phyloP scores from a whole-genome alignment of 2,329 filamentous ascomycete species.

The Tricladium varicosporioides region DNA sequence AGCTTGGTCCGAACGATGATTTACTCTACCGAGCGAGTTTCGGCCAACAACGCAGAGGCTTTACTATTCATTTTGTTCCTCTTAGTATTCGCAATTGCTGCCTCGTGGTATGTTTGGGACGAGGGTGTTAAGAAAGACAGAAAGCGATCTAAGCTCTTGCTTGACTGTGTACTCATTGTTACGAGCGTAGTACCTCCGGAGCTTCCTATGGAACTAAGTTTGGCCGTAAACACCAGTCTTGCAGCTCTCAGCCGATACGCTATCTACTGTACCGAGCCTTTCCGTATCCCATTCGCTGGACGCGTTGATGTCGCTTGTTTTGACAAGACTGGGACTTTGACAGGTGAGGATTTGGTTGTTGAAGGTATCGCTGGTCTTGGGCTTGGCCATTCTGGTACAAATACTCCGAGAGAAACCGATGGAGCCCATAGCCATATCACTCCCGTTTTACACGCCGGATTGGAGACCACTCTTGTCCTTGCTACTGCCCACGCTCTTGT shows the following conservation, averaged over 20 bases:
- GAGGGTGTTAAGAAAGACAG: constrained; percentile 93
- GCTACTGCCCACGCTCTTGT: constrained; percentile 94
- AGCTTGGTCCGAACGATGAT: constrained; percentile 99
- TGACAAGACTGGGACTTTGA: constrained; percentile 96
- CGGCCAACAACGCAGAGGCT: constrained; percentile 96
- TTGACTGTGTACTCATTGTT: constrained; percentile 96
- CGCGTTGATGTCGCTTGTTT: constrained; percentile 97
- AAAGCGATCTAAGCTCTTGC: constrained; percentile 93
- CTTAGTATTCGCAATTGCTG: constrained; percentile 91
- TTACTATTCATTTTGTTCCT: constrained; percentile 98
- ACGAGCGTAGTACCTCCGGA: constrained; percentile 98
- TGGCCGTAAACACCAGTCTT: constrained; percentile 96
- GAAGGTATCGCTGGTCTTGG: constrained; percentile 92
- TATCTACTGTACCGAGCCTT: constrained; percentile 98
- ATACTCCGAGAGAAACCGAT: constrained; percentile 66
- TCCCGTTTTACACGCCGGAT: constrained; percentile 64
- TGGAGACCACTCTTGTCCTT: constrained; percentile 88
- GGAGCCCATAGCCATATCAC: constrained; percentile 81
- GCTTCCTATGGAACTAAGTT: constrained; percentile 93
- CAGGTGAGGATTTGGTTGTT: constrained; percentile 93
- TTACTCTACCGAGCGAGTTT: constrained; percentile 97
- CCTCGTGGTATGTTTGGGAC: constrained; percentile 98
- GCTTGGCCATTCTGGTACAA: constrained; percentile 64
- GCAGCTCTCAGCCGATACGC: constrained; percentile 92
- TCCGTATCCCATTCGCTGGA: constrained; percentile 94